These are phyloP conservation scores for Andrographis paniculata DNA, from an alignment of 305 asterid genomes.

Conservation along the genomic window DNA sequence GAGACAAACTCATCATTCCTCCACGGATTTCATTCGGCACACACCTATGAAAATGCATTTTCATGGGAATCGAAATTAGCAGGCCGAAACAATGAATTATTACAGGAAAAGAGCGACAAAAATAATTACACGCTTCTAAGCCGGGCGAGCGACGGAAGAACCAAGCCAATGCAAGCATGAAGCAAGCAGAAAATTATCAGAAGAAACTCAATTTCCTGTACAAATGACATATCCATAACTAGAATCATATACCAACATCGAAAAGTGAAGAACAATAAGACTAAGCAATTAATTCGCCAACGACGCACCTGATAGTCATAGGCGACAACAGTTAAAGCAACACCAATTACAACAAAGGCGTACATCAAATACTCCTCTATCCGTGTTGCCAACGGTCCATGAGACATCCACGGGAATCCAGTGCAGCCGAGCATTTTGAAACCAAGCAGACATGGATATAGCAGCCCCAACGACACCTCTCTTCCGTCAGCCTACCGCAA, in stretches of 20 bases:
- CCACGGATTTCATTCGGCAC: conserved; percentile 94
- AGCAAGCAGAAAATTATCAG: conserved; percentile 61
- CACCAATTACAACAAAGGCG: conserved; percentile 51
- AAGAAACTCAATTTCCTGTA: conserved; percentile 75
- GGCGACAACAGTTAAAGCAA: conserved; percentile 50
- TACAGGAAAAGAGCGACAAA: not conserved
- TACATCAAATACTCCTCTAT: conserved; percentile 63
- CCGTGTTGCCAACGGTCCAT: conserved; percentile 47
- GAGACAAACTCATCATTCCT: conserved; percentile 75
- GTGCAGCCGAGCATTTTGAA: conserved; percentile 93
- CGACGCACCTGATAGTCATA: conserved; percentile 79
- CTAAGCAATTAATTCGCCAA: conserved; percentile 7
- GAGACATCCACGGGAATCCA: conserved; percentile 68
- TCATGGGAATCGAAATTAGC: too few species aligned
- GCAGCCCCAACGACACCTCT: conserved; percentile 62
- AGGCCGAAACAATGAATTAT: too few species aligned
- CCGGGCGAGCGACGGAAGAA: conserved; percentile 82
- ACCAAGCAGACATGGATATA: conserved; percentile 84
- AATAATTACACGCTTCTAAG: conserved; percentile 69
- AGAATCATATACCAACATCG: conserved; percentile 6
- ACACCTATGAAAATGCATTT: too few species aligned
- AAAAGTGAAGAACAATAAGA: conserved; percentile 7
- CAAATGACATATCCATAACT: conserved; percentile 15
- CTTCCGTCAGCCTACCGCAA: conserved; percentile 85
- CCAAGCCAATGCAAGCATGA: conserved; percentile 65